phyloP scores from a whole-genome alignment of 2,329 filamentous ascomycete species.

The Monosporascus sp. region DNA sequence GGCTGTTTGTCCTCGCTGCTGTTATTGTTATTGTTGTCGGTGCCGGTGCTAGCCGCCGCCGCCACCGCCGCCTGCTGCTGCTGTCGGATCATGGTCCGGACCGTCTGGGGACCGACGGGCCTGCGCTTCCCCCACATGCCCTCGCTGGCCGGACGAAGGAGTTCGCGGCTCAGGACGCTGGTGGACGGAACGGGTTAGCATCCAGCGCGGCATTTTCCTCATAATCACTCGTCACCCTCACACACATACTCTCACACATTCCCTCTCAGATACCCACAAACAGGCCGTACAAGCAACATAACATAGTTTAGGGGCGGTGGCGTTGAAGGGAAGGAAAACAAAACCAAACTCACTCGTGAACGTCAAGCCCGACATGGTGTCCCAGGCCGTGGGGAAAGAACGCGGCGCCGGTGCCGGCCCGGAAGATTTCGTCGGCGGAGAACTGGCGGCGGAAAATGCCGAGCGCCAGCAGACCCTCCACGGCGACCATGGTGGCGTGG shows the following conservation, averaged over 20 bases:
- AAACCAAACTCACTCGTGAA: conserved; percentile 44
- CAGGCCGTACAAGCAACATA: background rate
- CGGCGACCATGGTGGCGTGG: conserved; percentile 67
- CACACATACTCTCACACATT: background rate
- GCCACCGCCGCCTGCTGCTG: conserved; percentile 6
- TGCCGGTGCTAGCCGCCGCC: background rate
- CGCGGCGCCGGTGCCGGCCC: conserved; percentile 49
- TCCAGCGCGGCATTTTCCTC: background rate
- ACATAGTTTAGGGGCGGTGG: background rate
- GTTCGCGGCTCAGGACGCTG: conserved; percentile 25
- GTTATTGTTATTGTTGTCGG: conserved; percentile 1
- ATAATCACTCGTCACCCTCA: background rate
- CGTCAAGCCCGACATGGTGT: conserved; percentile 62
- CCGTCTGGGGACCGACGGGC: conserved; percentile 24
- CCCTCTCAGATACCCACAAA: background rate
- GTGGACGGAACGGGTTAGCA: background rate
- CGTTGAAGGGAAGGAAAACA: background rate
- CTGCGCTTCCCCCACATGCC: conserved; percentile 27
- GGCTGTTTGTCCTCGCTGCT: background rate
- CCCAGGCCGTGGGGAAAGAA: conserved; percentile 65
- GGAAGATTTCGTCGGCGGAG: conserved; percentile 47
- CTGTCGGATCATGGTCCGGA: conserved; percentile 27
- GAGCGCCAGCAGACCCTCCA: conserved; percentile 63
- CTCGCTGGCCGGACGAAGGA: conserved; percentile 23
- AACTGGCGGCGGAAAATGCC: conserved; percentile 64